Conservation (phyloP, 164 flowering plant species). For the Magnolia kwangsiensis region DNA sequence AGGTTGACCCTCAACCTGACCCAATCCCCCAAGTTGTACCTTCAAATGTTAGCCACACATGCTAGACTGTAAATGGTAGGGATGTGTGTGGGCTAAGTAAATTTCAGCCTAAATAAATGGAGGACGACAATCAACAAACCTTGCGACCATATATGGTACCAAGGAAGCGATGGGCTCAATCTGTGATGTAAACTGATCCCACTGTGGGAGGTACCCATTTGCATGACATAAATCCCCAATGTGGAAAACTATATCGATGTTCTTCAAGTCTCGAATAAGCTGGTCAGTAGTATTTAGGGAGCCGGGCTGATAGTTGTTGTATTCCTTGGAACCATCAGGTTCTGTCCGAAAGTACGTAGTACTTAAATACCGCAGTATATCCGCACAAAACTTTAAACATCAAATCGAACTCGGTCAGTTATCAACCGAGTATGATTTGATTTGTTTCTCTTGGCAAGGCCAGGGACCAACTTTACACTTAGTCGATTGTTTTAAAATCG, state of each 20-base stretch:
- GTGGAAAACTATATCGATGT: slow-evolving; percentile 39
- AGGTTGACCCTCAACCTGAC: too few relatives aligned
- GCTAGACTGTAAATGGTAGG: too few relatives aligned
- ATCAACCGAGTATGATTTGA: not conserved
- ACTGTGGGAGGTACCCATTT: slow-evolving; percentile 47
- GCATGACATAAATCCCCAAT: slow-evolving; percentile 46
- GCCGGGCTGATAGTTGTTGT: slow-evolving; percentile 31
- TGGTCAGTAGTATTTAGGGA: slow-evolving; percentile 38
- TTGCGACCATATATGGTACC: slow-evolving; percentile 42
- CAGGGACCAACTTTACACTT: not conserved
- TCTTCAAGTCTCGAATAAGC: slow-evolving; percentile 30
- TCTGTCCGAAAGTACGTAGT: slow-evolving; percentile 28
- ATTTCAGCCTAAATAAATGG: not conserved
- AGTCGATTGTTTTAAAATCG: not conserved
- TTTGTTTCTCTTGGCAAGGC: not conserved
- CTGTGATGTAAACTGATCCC: slow-evolving; percentile 50
- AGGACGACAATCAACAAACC: slow-evolving; percentile 15
- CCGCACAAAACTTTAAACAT: not conserved
- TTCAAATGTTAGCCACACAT: not conserved
- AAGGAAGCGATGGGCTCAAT: slow-evolving; percentile 46
- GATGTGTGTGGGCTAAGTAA: not conserved
- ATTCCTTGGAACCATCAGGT: slow-evolving; percentile 41
- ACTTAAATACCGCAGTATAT: not conserved
- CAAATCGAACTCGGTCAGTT: not conserved
- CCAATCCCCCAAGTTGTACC: not conserved